These are phyloP conservation scores for Metschnikowia continentalis DNA, from an alignment of 805 yeast species.

Conservation along the genomic window DNA sequence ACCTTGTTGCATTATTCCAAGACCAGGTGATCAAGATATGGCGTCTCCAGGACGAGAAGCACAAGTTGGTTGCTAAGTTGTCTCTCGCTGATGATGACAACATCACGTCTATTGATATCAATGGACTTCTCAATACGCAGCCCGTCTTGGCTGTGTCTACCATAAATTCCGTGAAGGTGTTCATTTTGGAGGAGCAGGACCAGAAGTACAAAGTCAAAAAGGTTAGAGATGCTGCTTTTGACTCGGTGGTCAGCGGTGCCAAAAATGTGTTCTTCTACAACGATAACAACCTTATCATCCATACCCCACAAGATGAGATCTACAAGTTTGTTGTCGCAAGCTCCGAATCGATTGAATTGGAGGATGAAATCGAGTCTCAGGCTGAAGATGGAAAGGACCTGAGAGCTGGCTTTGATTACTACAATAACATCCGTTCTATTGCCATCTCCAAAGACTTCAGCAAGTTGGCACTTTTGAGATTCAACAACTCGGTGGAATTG, in stretches of 20 bases:
- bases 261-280: slow-evolving; percentile 45
- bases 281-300: slow-evolving; percentile 44
- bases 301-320: slow-evolving; percentile 61
- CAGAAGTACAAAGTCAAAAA: slow-evolving; percentile 47
- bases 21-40: slow-evolving; percentile 81
- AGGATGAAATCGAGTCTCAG: slow-evolving; percentile 39
- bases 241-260: slow-evolving; percentile 51
- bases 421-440: slow-evolving; percentile 49
- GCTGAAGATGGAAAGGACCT: slow-evolving; percentile 8
- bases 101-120: slow-evolving; percentile 63
- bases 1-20: slow-evolving; percentile 70
- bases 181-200: slow-evolving; percentile 47
- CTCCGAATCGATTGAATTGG: slow-evolving; percentile 27
- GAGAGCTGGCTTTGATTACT: slow-evolving; percentile 39
- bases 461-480: slow-evolving; percentile 54
- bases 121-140: slow-evolving; percentile 47
- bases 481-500: slow-evolving; percentile 62
- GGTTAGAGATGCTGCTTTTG: slow-evolving; percentile 42
- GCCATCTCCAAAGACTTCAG: slow-evolving; percentile 44
- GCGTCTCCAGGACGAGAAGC: slow-evolving; percentile 49
- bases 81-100: slow-evolving; percentile 73
- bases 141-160: slow-evolving; percentile 69
- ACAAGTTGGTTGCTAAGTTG: slow-evolving; percentile 62
- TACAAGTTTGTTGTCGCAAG: slow-evolving; percentile 34
- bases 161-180: slow-evolving; percentile 61